Evolutionary conservation across 352 stramenopile genomes (phyloP).

Genomic region (Pythium pectinolyticum): DNA sequence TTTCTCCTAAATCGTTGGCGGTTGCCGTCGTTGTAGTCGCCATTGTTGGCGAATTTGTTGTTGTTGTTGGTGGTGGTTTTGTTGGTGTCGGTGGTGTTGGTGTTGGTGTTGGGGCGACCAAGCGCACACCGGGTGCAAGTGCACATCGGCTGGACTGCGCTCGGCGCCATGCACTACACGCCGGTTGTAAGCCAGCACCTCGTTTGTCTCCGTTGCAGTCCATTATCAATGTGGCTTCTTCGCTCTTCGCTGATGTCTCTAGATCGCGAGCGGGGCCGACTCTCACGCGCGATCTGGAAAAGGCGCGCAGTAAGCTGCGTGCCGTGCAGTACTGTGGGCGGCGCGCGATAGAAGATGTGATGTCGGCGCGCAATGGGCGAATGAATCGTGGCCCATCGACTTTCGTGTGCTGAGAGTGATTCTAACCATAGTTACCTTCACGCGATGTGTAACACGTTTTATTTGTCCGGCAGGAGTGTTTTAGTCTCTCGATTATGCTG

Average conservation of each 20-base stretch:
- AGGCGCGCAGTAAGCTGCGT: neutral
- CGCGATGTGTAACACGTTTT: neutral
- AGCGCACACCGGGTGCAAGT: neutral
- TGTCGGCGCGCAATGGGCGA: constrained; percentile 3
- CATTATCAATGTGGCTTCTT: no score
- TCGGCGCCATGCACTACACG: no score
- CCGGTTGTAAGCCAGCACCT: no score
- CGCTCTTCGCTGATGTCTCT: no score
- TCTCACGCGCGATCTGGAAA: no score
- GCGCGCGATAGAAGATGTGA: neutral
- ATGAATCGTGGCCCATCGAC: neutral
- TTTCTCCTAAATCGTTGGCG: constrained; percentile 47
- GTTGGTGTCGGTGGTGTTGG: neutral
- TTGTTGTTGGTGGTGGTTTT: neutral
- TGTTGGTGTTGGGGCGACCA: neutral
- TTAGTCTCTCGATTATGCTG: no score
- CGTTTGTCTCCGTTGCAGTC: no score
- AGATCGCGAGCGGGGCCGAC: no score
- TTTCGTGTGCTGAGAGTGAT: neutral
- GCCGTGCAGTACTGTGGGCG: neutral
- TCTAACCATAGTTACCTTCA: neutral
- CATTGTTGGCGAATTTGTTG: neutral
- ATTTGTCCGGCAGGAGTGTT: no score
- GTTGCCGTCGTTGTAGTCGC: no score
- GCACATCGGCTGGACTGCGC: neutral